Base-by-base conservation (phyloP, 2,329 filamentous ascomycete genomes). In the Nannizziopsis arthrosporioides region DNA sequence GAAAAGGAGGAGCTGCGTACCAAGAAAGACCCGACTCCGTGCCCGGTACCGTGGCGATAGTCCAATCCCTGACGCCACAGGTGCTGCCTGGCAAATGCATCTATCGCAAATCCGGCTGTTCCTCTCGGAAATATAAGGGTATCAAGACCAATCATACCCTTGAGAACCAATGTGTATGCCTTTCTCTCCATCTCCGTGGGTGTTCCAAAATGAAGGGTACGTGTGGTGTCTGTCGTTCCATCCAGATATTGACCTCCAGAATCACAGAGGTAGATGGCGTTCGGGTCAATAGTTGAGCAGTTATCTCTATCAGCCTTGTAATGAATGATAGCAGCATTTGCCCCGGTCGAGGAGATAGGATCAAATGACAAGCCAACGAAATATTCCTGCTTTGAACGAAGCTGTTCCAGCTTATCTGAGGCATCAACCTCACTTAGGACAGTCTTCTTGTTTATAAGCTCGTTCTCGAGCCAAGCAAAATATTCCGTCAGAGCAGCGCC, bases 181-280 rank as follows among this genome's bases (percentile, higher is more conserved):
- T 87, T 86, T 59, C 78, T 85, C 67, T 98, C 89, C 60, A 84
- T 83, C 3, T 81, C 78, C 0, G 84, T 85, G 0, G 92, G 92
- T 19, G 80, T 76, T 41, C 87, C 86, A 62, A 96, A 96, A 61
- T 98, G 92, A 35, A 94, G 72, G 0, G 92, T 98, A 37, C 92
- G 77, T 4, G 92, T 98, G 0, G 87, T 94, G 61, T 98, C 92
- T 0, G 92, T 98, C 0, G 92, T 98, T 48, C 92, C 92, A 63
- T 98, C 92, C 2, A 84, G 74, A 60, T 90, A 98, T 65, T 98
- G 92, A n/a, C 85, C 92, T 17, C 92, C 92, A 17, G 92, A 96
- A 66, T 98, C 92, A 63, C 92, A 98, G 2, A 98, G 78, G 60
- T 98, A 98, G 50, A 98, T 80, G 11, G 82, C 81, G 5, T 80